Base-by-base conservation (phyloP, 208 protist genomes). In the Trypanosoma platydactyli region DNA sequence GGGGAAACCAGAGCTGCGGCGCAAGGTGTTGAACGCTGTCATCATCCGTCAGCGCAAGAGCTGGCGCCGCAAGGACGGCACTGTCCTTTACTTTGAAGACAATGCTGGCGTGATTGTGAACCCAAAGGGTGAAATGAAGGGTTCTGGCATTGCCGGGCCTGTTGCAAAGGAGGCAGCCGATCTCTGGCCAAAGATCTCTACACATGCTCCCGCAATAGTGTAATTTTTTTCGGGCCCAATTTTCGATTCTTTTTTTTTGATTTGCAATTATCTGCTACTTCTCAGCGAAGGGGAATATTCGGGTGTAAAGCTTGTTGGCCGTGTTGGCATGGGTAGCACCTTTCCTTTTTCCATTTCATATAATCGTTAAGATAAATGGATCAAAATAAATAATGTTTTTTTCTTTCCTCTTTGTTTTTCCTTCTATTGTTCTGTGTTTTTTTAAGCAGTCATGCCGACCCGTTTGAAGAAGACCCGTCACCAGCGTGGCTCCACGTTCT, bases 61-160 rank as follows among this genome's bases (percentile, higher is more conserved):
- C 79, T 99, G 97, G 97, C 94, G 98, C 80, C 80, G 99, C 68
- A 98, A 98, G 84, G 98, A 99, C 74, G 97, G 94, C 70, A 99
- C 89, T 46, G 98, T 97, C 77, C 91, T 99, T 72, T 99, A 99
- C 87, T 99, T 99, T 63, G 98, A 99, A 88, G 99, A 99, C 85
- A 99, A 99, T 81, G 99, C 99, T 50, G 99, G 98, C 76, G 98
- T 99, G 41, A 99, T 99, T 70, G 98, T 99, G 50, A 99, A 99
- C 91, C 94, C 94, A 61, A 99, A 99, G 92, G 99, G 99, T 78
- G 98, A 99, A 82, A 99, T 99, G 92, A 99, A 99, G 95, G 97
- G 99, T 62, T 99, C 98, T 38, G 97, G 96, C 69, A 99, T 99
- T 83, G 97, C 96, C 54, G 99, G 99, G 29, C 99, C 99, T 65